Evolutionary conservation across 176 grass and related monocot species (phyloP).

Genomic region (Hordeum marinum): DNA sequence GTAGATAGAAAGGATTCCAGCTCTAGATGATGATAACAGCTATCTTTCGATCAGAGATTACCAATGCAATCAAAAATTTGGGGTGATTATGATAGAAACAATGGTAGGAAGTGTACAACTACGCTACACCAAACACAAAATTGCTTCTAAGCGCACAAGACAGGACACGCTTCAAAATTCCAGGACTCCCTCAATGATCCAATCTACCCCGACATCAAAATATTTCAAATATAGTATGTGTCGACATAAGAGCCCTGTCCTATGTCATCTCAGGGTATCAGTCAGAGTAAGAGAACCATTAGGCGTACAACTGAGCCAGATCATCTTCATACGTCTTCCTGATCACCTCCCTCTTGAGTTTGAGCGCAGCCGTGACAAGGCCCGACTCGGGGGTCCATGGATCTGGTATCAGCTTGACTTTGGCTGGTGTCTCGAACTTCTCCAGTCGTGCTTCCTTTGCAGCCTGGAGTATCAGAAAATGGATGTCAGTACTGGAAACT

Average conservation of each 20-base stretch:
- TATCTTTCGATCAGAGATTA: not conserved
- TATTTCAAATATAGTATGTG: too few species aligned
- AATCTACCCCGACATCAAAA: not conserved
- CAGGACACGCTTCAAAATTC: not conserved
- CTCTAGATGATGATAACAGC: not conserved
- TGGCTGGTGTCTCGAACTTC: constrained; percentile 77
- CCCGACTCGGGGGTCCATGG: constrained; percentile 56
- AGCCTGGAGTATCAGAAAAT: constrained; percentile 36
- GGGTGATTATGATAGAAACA: not conserved
- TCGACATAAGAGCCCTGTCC: not conserved
- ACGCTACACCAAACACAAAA: not conserved
- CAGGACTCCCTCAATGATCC: not conserved
- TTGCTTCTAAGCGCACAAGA: not conserved
- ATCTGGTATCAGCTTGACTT: constrained; percentile 38
- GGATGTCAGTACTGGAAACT: not conserved
- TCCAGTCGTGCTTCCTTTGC: constrained; percentile 66
- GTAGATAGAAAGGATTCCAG: too few species aligned
- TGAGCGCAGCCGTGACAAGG: constrained; percentile 57
- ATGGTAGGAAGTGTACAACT: not conserved
- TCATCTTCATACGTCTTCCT: constrained; percentile 59
- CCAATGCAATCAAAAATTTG: not conserved
- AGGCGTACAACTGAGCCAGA: constrained; percentile 52
- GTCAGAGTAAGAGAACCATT: constrained; percentile 15
- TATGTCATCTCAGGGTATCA: constrained; percentile 5
- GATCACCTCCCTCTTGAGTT: constrained; percentile 63